Base-by-base conservation (phyloP, 2,329 filamentous ascomycete genomes). In the Leptographium lundbergii region DNA sequence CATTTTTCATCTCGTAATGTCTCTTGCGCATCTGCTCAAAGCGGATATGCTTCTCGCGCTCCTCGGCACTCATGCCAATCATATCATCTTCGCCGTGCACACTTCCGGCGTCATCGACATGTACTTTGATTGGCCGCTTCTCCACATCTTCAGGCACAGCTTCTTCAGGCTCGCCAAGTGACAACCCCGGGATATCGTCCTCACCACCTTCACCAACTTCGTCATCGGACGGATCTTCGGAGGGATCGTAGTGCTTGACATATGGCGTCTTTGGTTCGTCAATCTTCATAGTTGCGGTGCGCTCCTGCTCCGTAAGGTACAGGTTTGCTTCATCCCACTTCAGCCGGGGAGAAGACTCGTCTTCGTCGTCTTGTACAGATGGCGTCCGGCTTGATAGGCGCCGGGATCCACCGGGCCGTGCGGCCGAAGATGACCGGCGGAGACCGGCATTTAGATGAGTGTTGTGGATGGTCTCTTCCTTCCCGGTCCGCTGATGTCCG, bases 291-390 rank as follows among this genome's bases (percentile, higher is more conserved):
- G 91, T 96, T 62, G 88, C 87, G 61, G 86, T 90, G 73, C 89
- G 91, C 73, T 97, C 90, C 73, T 97, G 92, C 75, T 99, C 94
- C 9, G 94, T 94, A 57, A 99, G 81, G 74, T 96, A 99, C 36
- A 99, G 81, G 70, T 99, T 99, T 53, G 89, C 94, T 76, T 99
- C 94, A 72, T 99, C 94, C 94, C 94, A 99, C 75, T 96, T 96
- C 65, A 99, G 79, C 63, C 91, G 86, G 63, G 88, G 87, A 60
- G 81, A 85, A 60, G 77, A 79, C 55, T 84, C 80, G 22, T 77
- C 71, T 61, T 74, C 70, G 57, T 69, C 72, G 61, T 67, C 70
- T 57, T 75, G 73, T 62, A 77, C 72, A 59, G 76, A 75, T 55
- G 74, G 71, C 61, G 75, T 73, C 62, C 73, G 73, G 61, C 72